These are phyloP conservation scores for Zygosaccharomyces kombuchaensis DNA, from an alignment of 805 yeast species.

Conservation along the genomic window DNA sequence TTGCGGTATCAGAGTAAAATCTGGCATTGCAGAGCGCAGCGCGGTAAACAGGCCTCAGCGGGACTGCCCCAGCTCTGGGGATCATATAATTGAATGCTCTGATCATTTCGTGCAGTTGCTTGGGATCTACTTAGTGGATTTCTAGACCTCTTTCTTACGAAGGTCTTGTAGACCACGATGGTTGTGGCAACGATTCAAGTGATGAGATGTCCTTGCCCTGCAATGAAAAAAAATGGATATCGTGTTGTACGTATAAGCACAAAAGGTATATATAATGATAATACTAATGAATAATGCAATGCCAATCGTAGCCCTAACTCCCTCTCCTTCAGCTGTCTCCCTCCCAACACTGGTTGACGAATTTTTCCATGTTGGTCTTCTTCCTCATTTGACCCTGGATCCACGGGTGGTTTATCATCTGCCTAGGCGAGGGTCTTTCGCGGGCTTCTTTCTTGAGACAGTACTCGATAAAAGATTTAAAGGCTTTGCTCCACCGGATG, in stretches of 20 bases:
- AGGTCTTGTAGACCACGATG: neutral
- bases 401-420: conserved; percentile 95
- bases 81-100: conserved; percentile 1
- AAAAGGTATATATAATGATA: neutral
- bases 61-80: conserved; percentile 2
- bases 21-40: conserved; percentile 12
- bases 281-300: conserved; percentile 2
- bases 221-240: conserved; percentile 5
- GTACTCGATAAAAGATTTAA: conserved; percentile 74
- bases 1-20: conserved; percentile 22
- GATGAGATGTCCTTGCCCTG: conserved; percentile 2
- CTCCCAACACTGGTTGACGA: conserved; percentile 72
- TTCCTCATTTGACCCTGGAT: conserved; percentile 67
- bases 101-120: neutral
- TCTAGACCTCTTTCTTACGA: neutral
- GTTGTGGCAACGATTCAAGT: conserved; percentile 1
- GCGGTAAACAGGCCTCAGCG: conserved; percentile 2
- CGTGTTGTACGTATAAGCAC: conserved; percentile 2
- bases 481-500: conserved; percentile 76
- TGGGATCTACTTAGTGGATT: neutral
- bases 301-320: neutral
- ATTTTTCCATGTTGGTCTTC: conserved; percentile 78
- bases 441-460: conserved; percentile 76
- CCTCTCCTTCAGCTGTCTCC: conserved; percentile 4
- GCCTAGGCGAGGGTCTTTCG: conserved; percentile 87